Evolutionary conservation across 2,329 filamentous ascomycete genomes (phyloP), one percentile per base, ranked within the genome.

Genomic region (Magnaporthiopsis rhizophila): DNA sequence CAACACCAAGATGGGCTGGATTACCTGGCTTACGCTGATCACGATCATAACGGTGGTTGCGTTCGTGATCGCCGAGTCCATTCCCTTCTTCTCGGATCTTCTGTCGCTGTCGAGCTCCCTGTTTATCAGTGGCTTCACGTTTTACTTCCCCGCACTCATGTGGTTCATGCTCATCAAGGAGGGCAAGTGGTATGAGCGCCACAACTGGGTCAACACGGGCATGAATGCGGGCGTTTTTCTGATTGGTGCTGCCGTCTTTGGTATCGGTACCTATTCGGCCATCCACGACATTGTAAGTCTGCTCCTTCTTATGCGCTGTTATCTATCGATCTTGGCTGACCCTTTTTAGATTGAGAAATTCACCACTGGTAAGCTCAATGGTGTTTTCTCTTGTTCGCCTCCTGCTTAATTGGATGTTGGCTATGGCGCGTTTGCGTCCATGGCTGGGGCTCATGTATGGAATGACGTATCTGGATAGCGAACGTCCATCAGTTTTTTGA

Each of bases 71-170:
- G 89, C 89, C 18, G 85, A 89, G 71, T 84, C 87, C 0, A 88
- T 92, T 59, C 90, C 90, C 3, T 86, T 88, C 72, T 93, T 92
- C 77, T 84, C 84, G 67, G 80, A 88, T 62, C 77, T 92, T 59
- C 76, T 92, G n/a, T 78, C 79, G 64, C 80, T 83, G 70, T 78
- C 73, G 61, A 82, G 80, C 2, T 76, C 80, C 2, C 13, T 24
- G 36, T 83, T 83, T 71, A 75, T 83, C 69, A 82, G 80, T 13
- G 78, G 77, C n/a, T 80, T 80, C 69, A 72, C 69, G 24, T 74
- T 74, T 58, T 74, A 75, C 67, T 71, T 75, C 60, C 73, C 73
- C 11, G 68, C 73, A 24, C 67, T 70, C 26, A 73, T 75, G 69
- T 75, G 72, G 71, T 74, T 74, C 69, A 70, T 70, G 68, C 69